Percentiles rank a stretch among this genome's conserved stretches.
Evolutionary conservation across 1,139 yeast species (phyloP).

Genomic region (Sugiyamaella sp.): DNA sequence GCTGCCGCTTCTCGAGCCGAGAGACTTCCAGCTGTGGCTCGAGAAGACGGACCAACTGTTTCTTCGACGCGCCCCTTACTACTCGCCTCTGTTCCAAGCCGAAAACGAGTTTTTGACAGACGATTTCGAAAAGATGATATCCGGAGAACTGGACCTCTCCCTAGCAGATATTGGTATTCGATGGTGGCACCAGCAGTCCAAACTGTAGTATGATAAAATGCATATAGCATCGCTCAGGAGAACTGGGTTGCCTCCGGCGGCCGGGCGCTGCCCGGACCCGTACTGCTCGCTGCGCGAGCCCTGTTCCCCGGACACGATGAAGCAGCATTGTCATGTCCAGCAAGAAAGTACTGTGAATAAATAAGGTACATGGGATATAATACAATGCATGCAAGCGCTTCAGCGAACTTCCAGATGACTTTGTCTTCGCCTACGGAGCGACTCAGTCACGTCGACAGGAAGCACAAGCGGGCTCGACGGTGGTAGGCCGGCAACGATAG

Average conservation of each 20-base stretch:
- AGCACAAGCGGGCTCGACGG: constrained; percentile 19
- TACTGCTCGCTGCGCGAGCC: too few relatives aligned
- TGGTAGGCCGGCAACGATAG: not conserved
- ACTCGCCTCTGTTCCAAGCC: constrained; percentile 24
- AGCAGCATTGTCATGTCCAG: too few relatives aligned
- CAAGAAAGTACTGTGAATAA: too few relatives aligned
- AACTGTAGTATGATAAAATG: not conserved
- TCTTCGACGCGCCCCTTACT: constrained; percentile 21
- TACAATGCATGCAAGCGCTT: constrained; percentile 1
- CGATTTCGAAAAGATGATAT: constrained; percentile 47
- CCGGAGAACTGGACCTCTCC: constrained; percentile 58
- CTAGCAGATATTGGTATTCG: constrained; percentile 62
- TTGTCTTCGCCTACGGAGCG: constrained; percentile 22
- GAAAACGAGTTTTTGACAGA: constrained; percentile 45
- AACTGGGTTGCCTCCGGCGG: too few relatives aligned
- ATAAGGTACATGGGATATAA: not conserved
- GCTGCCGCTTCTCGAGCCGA: constrained; percentile 57
- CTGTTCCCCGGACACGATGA: too few relatives aligned
- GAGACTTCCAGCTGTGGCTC: constrained; percentile 53
- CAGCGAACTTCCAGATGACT: constrained; percentile 23
- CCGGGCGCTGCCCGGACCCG: too few relatives aligned
- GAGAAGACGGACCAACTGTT: constrained; percentile 19
- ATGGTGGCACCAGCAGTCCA: constrained; percentile 58
- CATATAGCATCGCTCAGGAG: constrained; percentile 1
- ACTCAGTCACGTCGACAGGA: constrained; percentile 16